Evolutionary conservation across 2,329 filamentous ascomycete genomes (phyloP), one percentile per base, ranked within the genome.

Genomic region (Fusarium sp.): DNA sequence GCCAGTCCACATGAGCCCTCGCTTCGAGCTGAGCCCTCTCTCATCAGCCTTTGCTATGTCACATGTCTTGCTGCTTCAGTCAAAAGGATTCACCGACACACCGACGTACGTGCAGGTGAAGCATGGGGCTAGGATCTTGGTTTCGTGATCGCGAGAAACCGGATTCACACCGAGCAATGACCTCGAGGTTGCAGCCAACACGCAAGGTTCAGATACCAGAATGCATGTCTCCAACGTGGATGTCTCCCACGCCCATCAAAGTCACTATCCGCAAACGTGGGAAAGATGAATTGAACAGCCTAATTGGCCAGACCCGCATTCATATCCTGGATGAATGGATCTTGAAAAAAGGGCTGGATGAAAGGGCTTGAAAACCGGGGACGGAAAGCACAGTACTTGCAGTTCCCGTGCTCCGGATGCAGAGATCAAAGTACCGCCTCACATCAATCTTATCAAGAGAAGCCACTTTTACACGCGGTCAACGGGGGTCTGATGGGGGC

Each of bases 121-220:
- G 43, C 45, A 59, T 39, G n/a, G 34, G 23, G 56, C 61, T 56
- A 66, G 54, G 61, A 35, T 64, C 63, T 67, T 66, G 69, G 60
- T 43, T 66, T 52, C 58, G 50, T 56, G 64, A 75, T 70, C 67
- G 72, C 58, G 56, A 78, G 68, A 76, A 72, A 72, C 72, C 76
- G 75, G 75, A 71, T 66, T 70, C 64, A 63, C 52, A 57, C 72
- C 66, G 70, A 67, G 63, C 43, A 64, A 50, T 35, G 32, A 32
- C 35, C 16, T 34, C 6, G 58, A 48, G 35, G 61, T 52, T 65
- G 56, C 41, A 56, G 41, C 56, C 43, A 72, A 54, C 11, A 23
- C 52, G 25, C 14, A 45, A 39, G 34, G 52, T 59, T 41, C 54
- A 54, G 50, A 67, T 64, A 34, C 54, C 64, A 48, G 48, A 57